Percentiles rank a stretch among this genome's conserved stretches.
phyloP scores from a whole-genome alignment of 2,329 filamentous ascomycete species.

The Thielaviopsis populi region DNA sequence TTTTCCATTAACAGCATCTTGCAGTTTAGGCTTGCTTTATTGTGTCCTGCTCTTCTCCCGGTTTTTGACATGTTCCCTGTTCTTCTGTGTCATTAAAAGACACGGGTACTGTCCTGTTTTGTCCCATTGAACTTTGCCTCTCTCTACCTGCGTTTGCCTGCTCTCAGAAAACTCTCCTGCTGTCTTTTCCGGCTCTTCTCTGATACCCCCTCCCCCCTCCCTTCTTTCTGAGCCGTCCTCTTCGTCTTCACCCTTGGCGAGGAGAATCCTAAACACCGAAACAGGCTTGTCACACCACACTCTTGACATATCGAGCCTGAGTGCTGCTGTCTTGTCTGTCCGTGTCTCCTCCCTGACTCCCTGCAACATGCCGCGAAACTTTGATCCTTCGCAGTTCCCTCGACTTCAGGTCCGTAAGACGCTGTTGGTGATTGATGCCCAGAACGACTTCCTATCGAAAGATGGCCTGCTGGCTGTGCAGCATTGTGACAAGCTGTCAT shows the following conservation, averaged over 20 bases:
- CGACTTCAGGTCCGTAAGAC: slow-evolving; percentile 48
- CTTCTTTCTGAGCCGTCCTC: background rate
- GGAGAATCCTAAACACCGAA: background rate
- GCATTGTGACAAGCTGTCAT: slow-evolving; percentile 49
- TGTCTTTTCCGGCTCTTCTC: background rate
- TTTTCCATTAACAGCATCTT: background rate
- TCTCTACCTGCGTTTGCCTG: background rate
- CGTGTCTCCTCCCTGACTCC: background rate
- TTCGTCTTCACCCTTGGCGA: background rate
- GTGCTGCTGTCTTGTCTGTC: background rate
- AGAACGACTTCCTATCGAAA: slow-evolving; percentile 70
- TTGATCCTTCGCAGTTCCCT: slow-evolving; percentile 41
- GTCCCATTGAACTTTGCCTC: background rate
- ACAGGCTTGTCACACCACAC: background rate
- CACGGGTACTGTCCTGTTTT: background rate
- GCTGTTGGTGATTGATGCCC: slow-evolving; percentile 70
- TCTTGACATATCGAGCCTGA: background rate
- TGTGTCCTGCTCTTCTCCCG: background rate
- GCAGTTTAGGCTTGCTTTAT: background rate
- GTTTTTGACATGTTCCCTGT: background rate
- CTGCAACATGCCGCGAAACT: slow-evolving; percentile 20
- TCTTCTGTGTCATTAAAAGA: background rate
- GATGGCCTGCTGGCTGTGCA: slow-evolving; percentile 53
- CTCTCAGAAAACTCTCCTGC: background rate
- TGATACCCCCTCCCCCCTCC: background rate